Conservation (phyloP, 2,329 filamentous ascomycete genomes). For the Trichoderma sp. region DNA sequence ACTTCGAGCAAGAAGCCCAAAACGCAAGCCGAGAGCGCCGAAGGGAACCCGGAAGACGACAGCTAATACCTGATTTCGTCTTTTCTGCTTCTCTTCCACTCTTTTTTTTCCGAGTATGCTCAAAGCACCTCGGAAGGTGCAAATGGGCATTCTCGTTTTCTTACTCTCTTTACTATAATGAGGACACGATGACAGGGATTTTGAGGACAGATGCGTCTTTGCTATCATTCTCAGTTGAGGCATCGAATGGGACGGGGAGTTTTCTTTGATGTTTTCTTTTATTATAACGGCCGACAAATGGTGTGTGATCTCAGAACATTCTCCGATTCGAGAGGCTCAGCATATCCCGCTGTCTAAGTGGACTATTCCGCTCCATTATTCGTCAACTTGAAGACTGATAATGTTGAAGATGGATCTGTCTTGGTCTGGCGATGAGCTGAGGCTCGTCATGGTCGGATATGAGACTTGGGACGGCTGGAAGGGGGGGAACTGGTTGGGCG, state of each 20-base stretch:
- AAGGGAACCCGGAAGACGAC: constrained; percentile 43
- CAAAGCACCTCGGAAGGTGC: background rate
- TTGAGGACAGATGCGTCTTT: constrained; percentile 11
- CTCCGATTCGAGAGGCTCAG: background rate
- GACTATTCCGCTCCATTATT: background rate
- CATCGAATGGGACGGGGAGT: constrained; percentile 17
- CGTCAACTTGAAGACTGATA: background rate
- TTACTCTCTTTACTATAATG: constrained; percentile 28
- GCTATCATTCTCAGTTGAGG: constrained; percentile 14
- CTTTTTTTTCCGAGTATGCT: background rate
- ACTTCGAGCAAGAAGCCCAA: constrained; percentile 57
- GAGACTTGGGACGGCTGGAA: constrained; percentile 18
- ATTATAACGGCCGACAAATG: constrained; percentile 17
- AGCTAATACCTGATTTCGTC: constrained; percentile 33
- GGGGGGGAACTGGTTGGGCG: constrained; percentile 34
- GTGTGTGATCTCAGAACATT: constrained; percentile 8
- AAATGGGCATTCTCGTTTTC: constrained; percentile 24
- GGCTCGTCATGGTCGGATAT: constrained; percentile 23
- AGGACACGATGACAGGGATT: constrained; percentile 33
- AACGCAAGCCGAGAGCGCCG: constrained; percentile 44
- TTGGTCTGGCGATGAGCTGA: constrained; percentile 40
- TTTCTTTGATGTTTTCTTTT: constrained; percentile 16
- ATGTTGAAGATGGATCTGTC: constrained; percentile 15
- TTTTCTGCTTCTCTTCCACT: constrained; percentile 26
- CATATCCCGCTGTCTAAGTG: background rate